Evolutionary conservation across 1,284 basidiomycete genomes (phyloP).

Genomic region (Trichosporon faecale): DNA sequence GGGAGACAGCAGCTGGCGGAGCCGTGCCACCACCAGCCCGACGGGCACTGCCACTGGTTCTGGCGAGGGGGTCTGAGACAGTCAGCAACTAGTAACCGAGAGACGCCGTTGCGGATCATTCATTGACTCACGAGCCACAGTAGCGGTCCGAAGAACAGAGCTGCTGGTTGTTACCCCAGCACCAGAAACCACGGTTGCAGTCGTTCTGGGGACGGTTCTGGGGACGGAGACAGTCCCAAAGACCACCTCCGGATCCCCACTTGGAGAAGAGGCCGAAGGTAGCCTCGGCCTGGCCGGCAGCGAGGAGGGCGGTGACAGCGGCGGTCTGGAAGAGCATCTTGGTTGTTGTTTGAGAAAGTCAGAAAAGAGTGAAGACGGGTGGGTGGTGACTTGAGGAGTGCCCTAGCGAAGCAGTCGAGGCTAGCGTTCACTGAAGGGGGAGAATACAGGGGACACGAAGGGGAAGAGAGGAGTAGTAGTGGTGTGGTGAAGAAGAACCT

Average conservation of each 20-base stretch:
- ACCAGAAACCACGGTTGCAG: conserved; percentile 41
- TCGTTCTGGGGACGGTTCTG: neutral
- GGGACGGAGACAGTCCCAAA: neutral
- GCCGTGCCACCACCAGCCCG: conserved; percentile 48
- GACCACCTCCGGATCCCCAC: conserved; percentile 19
- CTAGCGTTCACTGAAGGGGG: conserved; percentile 3
- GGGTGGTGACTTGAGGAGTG: neutral
- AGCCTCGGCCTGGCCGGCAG: conserved; percentile 23
- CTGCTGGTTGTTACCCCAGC: conserved; percentile 30
- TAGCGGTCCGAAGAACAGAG: neutral
- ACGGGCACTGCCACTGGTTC: conserved; percentile 42
- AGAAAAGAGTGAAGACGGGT: neutral
- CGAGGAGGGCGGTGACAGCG: conserved; percentile 22
- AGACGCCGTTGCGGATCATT: conserved; percentile 35
- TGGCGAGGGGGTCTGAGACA: conserved; percentile 27
- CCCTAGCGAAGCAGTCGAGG: conserved; percentile 7
- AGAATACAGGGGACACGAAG: neutral
- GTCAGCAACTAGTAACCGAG: conserved; percentile 34
- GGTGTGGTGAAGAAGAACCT: conserved; percentile 5
- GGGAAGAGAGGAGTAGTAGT: neutral
- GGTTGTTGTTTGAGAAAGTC: neutral
- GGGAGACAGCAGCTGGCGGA: neutral
- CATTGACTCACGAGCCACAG: neutral
- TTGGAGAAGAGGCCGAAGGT: conserved; percentile 18
- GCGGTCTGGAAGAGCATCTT: conserved; percentile 12